Conservation (phyloP, 2,329 filamentous ascomycete genomes). For the Scedosporium dehoogii region DNA sequence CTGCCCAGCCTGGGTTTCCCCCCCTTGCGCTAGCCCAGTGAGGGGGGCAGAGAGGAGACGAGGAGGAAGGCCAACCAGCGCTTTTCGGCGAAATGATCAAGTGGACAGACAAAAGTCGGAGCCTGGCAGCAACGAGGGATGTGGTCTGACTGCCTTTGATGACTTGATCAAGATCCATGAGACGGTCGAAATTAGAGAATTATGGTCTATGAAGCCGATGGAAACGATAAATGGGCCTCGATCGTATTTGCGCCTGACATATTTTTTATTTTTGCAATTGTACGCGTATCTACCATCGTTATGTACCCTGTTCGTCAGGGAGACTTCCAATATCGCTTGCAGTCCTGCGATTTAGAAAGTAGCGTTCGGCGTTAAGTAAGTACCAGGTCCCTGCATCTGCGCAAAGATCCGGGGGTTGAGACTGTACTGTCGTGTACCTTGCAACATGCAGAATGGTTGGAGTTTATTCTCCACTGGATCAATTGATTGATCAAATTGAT, state of each 20-base stretch:
- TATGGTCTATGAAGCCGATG: too few species aligned
- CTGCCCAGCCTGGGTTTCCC: not conserved
- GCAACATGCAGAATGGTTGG: not conserved
- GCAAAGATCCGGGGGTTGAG: not conserved
- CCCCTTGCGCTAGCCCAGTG: not conserved
- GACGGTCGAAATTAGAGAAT: too few species aligned
- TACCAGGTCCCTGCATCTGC: not conserved
- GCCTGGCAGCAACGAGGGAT: too few species aligned
- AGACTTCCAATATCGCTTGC: not conserved
- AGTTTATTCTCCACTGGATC: not conserved
- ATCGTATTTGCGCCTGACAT: too few species aligned
- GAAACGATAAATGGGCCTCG: not conserved
- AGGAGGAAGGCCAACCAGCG: not conserved
- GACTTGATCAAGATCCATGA: not conserved
- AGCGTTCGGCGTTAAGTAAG: not conserved
- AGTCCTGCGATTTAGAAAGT: not conserved
- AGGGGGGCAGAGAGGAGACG: not conserved
- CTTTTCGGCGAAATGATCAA: not conserved
- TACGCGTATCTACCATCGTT: too few species aligned
- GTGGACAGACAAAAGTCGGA: too few species aligned
- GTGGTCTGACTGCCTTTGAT: not conserved
- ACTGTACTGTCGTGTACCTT: not conserved
- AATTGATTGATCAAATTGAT: too few species aligned
- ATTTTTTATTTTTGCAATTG: too few species aligned
- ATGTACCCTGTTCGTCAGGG: not conserved